These are phyloP conservation scores for Irpex lacteus DNA, from an alignment of 1,284 basidiomycete species.

Conservation along the genomic window DNA sequence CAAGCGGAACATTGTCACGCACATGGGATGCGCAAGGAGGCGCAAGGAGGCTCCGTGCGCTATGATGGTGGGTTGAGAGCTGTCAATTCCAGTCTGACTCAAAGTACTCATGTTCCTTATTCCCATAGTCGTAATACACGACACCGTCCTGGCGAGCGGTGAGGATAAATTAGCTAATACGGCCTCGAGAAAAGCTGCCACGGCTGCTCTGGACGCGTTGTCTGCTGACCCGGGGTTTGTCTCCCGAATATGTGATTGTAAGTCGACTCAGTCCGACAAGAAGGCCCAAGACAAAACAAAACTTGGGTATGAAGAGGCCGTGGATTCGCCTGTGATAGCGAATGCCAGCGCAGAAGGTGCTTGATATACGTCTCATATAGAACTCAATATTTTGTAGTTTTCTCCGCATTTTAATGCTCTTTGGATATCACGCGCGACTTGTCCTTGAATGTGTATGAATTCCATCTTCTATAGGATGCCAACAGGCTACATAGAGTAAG, in stretches of 20 bases:
- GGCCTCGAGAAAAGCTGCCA: constrained; percentile 58
- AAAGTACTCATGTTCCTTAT: neutral
- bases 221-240: constrained; percentile 63
- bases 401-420: no score
- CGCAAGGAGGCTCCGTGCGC: constrained; percentile 9
- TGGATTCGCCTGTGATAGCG: neutral
- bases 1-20: constrained; percentile 67
- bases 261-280: constrained; percentile 33
- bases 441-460: no score
- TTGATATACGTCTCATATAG: neutral
- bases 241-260: constrained; percentile 62
- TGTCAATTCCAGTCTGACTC: no score
- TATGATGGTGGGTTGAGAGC: constrained; percentile 21
- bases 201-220: constrained; percentile 61
- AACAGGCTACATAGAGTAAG: neutral
- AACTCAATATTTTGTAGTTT: no score
- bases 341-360: neutral
- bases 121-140: constrained; percentile 59
- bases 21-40: constrained; percentile 51
- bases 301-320: constrained; percentile 12
- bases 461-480: neutral
- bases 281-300: constrained; percentile 34
- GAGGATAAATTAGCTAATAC: constrained; percentile 44
- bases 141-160: constrained; percentile 57
- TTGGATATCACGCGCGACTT: no score